Evolutionary conservation across 169 alveolate species (phyloP).

Genomic region (Miamiensis avidus): DNA sequence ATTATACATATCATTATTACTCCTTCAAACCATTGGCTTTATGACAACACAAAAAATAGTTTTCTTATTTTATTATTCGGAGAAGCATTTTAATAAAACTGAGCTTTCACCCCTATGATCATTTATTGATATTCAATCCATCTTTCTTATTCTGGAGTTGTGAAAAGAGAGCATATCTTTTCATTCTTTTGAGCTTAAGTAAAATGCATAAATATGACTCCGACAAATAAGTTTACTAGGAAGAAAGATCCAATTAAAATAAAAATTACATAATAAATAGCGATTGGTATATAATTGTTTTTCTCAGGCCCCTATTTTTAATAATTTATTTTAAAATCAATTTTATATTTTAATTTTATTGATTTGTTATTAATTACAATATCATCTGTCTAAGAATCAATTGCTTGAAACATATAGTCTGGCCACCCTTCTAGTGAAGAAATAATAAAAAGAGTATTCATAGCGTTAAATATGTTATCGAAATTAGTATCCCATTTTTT

Average conservation of each 20-base stretch:
- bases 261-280: conserved; percentile 67
- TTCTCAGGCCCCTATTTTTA: conserved; percentile 52
- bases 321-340: too few relatives aligned
- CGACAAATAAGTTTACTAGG: conserved; percentile 79
- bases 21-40: conserved; percentile 58
- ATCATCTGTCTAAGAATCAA: conserved; percentile 41
- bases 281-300: conserved; percentile 48
- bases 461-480: conserved; percentile 66
- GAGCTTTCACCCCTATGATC: conserved; percentile 69
- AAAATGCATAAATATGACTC: conserved; percentile 83
- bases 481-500: conserved; percentile 61
- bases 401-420: conserved; percentile 67
- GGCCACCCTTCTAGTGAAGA: conserved; percentile 84
- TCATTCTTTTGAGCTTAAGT: conserved; percentile 80
- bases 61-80: conserved; percentile 26
- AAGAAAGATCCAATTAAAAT: conserved; percentile 73
- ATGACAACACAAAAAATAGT: conserved; percentile 21
- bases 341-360: conserved; percentile 8
- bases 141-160: conserved; percentile 50
- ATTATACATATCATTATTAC: conserved; percentile 77
- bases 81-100: conserved; percentile 14
- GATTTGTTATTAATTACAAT: not conserved
- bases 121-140: conserved; percentile 78
- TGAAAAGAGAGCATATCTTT: conserved; percentile 43
- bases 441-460: conserved; percentile 72